phyloP scores from a whole-genome alignment of 2,329 filamentous ascomycete genomes.

The Helminthosporium solani region DNA sequence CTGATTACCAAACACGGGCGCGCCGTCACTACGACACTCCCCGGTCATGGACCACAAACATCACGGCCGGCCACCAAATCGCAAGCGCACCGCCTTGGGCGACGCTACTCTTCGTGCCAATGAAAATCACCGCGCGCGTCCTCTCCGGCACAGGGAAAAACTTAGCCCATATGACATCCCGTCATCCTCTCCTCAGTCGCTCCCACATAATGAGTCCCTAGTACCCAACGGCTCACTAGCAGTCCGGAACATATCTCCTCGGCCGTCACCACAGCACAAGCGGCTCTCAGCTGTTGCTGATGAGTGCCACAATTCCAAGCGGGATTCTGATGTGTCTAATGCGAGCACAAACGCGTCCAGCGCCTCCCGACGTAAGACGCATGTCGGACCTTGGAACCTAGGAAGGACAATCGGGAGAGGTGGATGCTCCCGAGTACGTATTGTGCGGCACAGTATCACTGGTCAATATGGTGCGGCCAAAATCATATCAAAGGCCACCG shows the following conservation, averaged over 20 bases:
- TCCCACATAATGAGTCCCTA: slow-evolving; percentile 49
- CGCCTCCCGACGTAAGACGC: slow-evolving; percentile 62
- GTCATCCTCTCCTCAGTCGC: slow-evolving; percentile 19
- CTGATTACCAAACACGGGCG: slow-evolving; percentile 3
- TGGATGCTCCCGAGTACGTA: slow-evolving; percentile 81
- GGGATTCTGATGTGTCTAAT: slow-evolving; percentile 56
- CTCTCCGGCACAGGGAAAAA: slow-evolving; percentile 25
- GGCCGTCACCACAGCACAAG: slow-evolving; percentile 50
- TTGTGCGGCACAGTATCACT: slow-evolving; percentile 77
- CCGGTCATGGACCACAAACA: slow-evolving; percentile 34
- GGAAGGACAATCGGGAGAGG: slow-evolving; percentile 88
- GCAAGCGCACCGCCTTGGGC: slow-evolving; percentile 31
- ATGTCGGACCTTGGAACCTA: slow-evolving; percentile 91
- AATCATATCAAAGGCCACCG: slow-evolving; percentile 81
- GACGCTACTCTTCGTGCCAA: slow-evolving; percentile 39
- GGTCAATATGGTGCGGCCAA: slow-evolving; percentile 88
- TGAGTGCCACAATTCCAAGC: slow-evolving; percentile 49
- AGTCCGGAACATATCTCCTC: slow-evolving; percentile 36
- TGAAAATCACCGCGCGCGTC: slow-evolving; percentile 18
- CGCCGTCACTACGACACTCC: too few relatives aligned
- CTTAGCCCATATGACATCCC: slow-evolving; percentile 12
- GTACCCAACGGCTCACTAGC: slow-evolving; percentile 45
- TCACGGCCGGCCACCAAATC: slow-evolving; percentile 34
- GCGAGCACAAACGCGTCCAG: slow-evolving; percentile 55
- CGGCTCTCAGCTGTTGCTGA: slow-evolving; percentile 55